phyloP scores from a whole-genome alignment of 2,329 filamentous ascomycete genomes.

The Stagonosporopsis rhizophila region DNA sequence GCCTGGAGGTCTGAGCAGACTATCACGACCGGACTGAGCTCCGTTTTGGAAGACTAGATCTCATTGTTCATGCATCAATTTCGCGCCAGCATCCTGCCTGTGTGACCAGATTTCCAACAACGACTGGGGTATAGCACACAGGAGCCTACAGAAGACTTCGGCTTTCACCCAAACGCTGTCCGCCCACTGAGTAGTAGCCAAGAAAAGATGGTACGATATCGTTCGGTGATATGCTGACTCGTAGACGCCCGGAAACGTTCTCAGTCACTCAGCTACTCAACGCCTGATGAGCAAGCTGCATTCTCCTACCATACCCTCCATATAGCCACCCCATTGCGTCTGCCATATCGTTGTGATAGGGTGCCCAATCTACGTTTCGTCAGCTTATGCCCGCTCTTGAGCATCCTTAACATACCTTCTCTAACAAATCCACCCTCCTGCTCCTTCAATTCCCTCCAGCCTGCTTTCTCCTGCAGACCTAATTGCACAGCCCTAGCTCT shows the following conservation, averaged over 20 bases:
- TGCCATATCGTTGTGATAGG: slow-evolving; percentile 46
- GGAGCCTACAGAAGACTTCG: no score
- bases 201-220: not conserved
- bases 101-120: not conserved
- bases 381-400: not conserved
- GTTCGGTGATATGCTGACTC: not conserved
- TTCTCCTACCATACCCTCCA: slow-evolving; percentile 42
- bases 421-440: slow-evolving; percentile 33
- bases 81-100: not conserved
- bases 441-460: slow-evolving; percentile 44
- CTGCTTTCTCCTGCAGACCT: slow-evolving; percentile 34
- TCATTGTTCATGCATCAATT: not conserved
- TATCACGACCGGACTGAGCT: not conserved
- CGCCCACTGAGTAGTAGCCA: not conserved
- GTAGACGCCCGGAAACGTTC: not conserved
- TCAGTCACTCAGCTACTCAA: slow-evolving; percentile 1
- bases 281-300: slow-evolving; percentile 41
- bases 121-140: not conserved
- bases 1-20: slow-evolving; percentile 8
- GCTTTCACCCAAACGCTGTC: no score
- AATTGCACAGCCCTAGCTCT: slow-evolving; percentile 34
- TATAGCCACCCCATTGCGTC: slow-evolving; percentile 48
- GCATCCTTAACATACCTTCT: slow-evolving; percentile 31
- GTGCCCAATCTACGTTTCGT: slow-evolving; percentile 37
- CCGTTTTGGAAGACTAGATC: not conserved